Evolutionary conservation across 83 land plant genomes (phyloP), one percentile per base, ranked within the genome.

Genomic region (Picea mariana): DNA sequence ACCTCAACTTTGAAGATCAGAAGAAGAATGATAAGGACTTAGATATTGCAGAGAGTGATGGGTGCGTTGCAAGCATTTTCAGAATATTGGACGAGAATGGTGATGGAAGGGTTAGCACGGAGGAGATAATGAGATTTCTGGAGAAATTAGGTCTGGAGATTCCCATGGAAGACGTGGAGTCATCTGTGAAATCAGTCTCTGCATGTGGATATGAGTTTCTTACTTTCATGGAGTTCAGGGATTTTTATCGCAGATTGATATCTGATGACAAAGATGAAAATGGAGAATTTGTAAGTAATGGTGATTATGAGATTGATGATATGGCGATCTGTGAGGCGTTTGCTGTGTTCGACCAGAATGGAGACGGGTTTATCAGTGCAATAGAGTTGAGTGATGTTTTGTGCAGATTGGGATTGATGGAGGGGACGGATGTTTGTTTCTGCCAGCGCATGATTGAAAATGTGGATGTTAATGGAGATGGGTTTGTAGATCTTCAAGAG

Each of bases 361-460:
- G 75, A 12, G 91, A 89, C 61, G 91, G 87, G 24, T 85, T 85
- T 62, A 85, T 87, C 26, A 86, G 81, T 75, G 85, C 89, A 24
- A 60, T 15, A 55, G 91, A 89, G 42, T 60, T 89, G 82, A 55
- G 78, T 49, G 83, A 61, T 31, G 87, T 89, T 18, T 63, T 89
- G 1, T 60, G 69, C 58, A 9, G 13, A 15, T 75, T 89, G 44
- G 85, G 87, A 1, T 60, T 85, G 6, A 47, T 11, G 11, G 75
- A 79, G 75, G 87, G 62, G 18, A 83, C 13, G 3, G 82, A 82
- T 13, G 21, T 82, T 1, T 83, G 69, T 31, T 64, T 67, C 3
- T 89, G 89, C 62, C 34, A 62, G 59, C 65, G 49, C 40, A 89
- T 89, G 91, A 85, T 89, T 42, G 62, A 62, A 20, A 75, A n/a